These are phyloP conservation scores for Rubroshorea leprosula DNA, from an alignment of 345 rosid species.

Conservation along the genomic window DNA sequence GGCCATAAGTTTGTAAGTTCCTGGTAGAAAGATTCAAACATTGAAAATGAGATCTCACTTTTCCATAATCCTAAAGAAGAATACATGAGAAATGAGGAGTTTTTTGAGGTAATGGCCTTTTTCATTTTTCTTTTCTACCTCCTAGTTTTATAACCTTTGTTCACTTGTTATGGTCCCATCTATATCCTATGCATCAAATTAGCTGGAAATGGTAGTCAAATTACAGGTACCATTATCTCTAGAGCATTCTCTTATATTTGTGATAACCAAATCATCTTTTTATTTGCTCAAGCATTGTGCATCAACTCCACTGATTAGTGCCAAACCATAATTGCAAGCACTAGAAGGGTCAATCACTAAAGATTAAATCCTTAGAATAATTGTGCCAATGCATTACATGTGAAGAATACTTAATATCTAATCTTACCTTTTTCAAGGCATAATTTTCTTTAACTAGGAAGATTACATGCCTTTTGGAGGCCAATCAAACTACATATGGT, in stretches of 20 bases:
- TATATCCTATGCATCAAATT: slow-evolving; percentile 10
- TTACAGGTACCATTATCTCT: slow-evolving; percentile 8
- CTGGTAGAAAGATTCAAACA: slow-evolving; percentile 41
- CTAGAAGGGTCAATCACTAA: slow-evolving; percentile 63
- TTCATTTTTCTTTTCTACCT: slow-evolving; percentile 8
- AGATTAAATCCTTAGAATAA: not conserved
- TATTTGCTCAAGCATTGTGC: slow-evolving; percentile 67
- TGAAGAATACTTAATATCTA: slow-evolving; percentile 15
- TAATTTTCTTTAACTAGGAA: slow-evolving; percentile 62
- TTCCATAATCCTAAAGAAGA: slow-evolving; percentile 63
- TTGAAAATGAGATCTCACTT: slow-evolving; percentile 35
- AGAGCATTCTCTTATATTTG: slow-evolving; percentile 10
- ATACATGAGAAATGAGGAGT: slow-evolving; percentile 77
- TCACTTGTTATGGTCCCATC: too few species aligned
- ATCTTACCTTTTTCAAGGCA: slow-evolving; percentile 51
- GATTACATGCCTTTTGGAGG: slow-evolving; percentile 32
- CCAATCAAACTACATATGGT: slow-evolving; percentile 55
- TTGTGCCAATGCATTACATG: not conserved
- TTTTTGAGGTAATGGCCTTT: slow-evolving; percentile 56
- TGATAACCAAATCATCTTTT: slow-evolving; percentile 14
- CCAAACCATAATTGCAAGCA: slow-evolving; percentile 81
- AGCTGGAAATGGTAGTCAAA: not conserved
- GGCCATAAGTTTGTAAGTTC: slow-evolving; percentile 36
- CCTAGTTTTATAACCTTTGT: too few species aligned
- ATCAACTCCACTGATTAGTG: slow-evolving; percentile 53